These are phyloP conservation scores for Boletus bicolor DNA, from an alignment of 768 basidiomycete genomes.

Conservation along the genomic window DNA sequence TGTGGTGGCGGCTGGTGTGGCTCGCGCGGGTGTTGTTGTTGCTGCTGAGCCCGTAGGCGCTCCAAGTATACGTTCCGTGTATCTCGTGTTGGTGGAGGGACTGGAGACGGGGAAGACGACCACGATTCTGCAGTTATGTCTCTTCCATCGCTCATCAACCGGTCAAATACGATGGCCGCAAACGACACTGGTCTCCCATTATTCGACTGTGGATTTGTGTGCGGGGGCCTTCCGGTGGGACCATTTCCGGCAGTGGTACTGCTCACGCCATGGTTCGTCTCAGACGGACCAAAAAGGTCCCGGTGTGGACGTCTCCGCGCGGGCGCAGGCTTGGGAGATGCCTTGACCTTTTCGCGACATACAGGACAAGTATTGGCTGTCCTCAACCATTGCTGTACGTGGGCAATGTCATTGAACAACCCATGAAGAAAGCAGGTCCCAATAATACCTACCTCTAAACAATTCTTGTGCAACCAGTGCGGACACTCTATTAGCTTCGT, in stretches of 20 bases:
- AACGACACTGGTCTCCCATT: conserved; percentile 17
- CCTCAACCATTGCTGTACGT: conserved; percentile 71
- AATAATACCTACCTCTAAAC: conserved; percentile 56
- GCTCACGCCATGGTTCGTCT: conserved; percentile 7
- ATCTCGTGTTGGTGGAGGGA: conserved; percentile 2
- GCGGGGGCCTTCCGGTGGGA: conserved; percentile 2
- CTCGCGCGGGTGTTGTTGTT: conserved; percentile 11
- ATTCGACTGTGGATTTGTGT: conserved; percentile 5
- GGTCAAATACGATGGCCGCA: conserved; percentile 19
- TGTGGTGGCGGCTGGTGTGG: neutral
- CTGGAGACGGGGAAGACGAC: conserved; percentile 4
- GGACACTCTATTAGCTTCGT: conserved; percentile 66
- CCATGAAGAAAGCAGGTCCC: neutral
- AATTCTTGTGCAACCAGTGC: conserved; percentile 79
- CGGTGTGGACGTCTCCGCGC: conserved; percentile 19
- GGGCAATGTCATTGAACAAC: conserved; percentile 1
- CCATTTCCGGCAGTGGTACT: neutral
- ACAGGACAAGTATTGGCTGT: conserved; percentile 78
- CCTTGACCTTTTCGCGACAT: conserved; percentile 60
- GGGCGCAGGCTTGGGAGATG: conserved; percentile 22
- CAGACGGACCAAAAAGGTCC: conserved; percentile 1
- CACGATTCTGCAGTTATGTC: conserved; percentile 1
- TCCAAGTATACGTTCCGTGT: conserved; percentile 8
- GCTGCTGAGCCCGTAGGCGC: conserved; percentile 12
- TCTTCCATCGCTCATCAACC: conserved; percentile 18